Evolutionary conservation across 352 stramenopile species (phyloP).

Genomic region (Peronospora farinosa): DNA sequence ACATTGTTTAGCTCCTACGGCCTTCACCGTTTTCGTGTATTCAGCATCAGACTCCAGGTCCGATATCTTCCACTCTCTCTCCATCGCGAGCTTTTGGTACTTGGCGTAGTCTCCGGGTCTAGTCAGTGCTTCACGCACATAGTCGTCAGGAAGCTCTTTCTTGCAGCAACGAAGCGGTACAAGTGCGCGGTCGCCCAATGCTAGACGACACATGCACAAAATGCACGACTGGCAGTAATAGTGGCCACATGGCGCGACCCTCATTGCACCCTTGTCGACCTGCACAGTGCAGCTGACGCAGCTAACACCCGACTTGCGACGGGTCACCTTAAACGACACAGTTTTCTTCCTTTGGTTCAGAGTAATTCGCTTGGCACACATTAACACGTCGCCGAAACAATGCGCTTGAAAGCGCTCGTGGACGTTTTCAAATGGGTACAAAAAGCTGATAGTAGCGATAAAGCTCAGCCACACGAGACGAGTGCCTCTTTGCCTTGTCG

Average conservation of each 20-base stretch:
- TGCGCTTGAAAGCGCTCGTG: constrained; percentile 11
- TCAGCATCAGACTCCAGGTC: constrained; percentile 57
- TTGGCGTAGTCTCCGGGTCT: constrained; percentile 26
- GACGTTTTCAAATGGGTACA: constrained; percentile 21
- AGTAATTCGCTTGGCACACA: constrained; percentile 6
- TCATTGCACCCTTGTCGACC: constrained; percentile 18
- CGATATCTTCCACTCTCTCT: constrained; percentile 53
- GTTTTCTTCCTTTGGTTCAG: constrained; percentile 21
- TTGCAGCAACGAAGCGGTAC: constrained; percentile 65
- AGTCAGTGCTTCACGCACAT: constrained; percentile 38
- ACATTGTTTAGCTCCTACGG: constrained; percentile 60
- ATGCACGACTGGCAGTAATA: constrained; percentile 52
- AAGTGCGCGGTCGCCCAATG: constrained; percentile 52
- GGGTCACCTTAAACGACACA: constrained; percentile 14
- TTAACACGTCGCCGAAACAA: constrained; percentile 9
- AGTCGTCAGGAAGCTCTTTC: constrained; percentile 61
- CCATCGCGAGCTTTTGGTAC: constrained; percentile 41
- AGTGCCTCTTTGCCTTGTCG: constrained; percentile 2
- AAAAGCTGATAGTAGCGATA: constrained; percentile 22
- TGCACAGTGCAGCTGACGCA: constrained; percentile 42
- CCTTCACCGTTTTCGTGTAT: constrained; percentile 41
- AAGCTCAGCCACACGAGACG: constrained; percentile 13
- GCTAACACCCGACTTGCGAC: constrained; percentile 6
- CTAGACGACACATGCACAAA: constrained; percentile 48
- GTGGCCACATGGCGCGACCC: constrained; percentile 50